A percentile compares a stretch with the other conserved stretches of the same genome.
Evolutionary conservation across 495 filamentous ascomycete genomes (phyloP).

Genomic region (Clavariopsis aquatica): DNA sequence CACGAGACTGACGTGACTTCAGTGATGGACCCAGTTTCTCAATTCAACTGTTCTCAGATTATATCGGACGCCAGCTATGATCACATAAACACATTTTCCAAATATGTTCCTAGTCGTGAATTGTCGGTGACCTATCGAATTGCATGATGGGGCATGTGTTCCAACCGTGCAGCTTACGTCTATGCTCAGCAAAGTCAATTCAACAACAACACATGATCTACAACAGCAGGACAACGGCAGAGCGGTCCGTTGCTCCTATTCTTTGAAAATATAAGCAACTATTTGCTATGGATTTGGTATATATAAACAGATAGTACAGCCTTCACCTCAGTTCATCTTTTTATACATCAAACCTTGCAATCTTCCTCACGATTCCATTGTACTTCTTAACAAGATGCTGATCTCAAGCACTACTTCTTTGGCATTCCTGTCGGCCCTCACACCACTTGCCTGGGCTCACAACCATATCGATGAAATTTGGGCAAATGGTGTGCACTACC

Average conservation of each 20-base stretch:
- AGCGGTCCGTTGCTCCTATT: background rate
- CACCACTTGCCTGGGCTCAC: conserved; percentile 15
- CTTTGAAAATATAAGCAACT: too few species aligned
- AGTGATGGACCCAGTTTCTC: background rate
- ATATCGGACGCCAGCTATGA: background rate
- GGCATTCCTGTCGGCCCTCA: conserved; percentile 5
- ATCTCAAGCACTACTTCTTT: conserved; percentile 2
- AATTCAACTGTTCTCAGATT: background rate
- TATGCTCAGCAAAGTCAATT: background rate
- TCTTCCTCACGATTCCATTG: background rate
- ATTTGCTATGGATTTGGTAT: too few species aligned
- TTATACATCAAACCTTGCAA: background rate
- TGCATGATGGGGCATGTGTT: background rate
- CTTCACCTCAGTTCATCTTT: background rate
- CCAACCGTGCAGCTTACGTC: conserved; percentile 1
- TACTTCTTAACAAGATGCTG: background rate
- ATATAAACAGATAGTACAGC: background rate
- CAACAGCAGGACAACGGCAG: background rate
- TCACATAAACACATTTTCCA: background rate
- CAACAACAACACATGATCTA: background rate
- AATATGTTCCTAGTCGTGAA: background rate
- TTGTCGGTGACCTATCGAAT: background rate
- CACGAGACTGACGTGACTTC: background rate
- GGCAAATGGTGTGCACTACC: conserved; percentile 22
- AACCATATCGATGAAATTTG: conserved; percentile 16